Evolutionary conservation across 768 basidiomycete species (phyloP).

Genomic region (Podaxis sp.): DNA sequence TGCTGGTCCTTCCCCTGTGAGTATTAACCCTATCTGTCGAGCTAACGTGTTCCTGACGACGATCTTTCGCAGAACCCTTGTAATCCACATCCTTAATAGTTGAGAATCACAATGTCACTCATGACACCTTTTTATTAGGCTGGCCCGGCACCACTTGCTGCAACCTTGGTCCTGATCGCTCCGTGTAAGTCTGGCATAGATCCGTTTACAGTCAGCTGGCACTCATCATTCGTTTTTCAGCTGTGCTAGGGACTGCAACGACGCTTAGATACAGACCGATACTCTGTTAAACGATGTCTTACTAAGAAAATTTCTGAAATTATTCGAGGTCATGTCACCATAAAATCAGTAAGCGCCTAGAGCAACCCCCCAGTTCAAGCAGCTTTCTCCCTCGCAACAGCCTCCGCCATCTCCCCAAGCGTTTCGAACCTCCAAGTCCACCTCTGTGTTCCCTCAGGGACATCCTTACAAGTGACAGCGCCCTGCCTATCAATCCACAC

Average conservation of each 20-base stretch:
- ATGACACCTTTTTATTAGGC: slow-evolving; percentile 14
- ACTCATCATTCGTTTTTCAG: not conserved
- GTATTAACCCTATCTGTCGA: not conserved
- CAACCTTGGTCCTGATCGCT: slow-evolving; percentile 20
- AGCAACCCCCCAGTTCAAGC: not conserved
- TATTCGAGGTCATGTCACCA: no score
- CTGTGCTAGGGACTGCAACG: slow-evolving; percentile 1
- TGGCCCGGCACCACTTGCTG: slow-evolving; percentile 24
- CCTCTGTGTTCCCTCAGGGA: slow-evolving; percentile 27
- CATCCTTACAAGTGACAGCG: slow-evolving; percentile 42
- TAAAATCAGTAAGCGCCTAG: not conserved
- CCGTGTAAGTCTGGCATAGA: slow-evolving; percentile 15
- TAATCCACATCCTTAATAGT: not conserved
- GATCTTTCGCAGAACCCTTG: slow-evolving; percentile 3
- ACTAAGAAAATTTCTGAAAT: no score
- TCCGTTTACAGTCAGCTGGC: not conserved
- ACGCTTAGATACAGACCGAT: not conserved
- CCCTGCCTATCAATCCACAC: slow-evolving; percentile 67
- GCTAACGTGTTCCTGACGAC: not conserved
- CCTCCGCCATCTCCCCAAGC: slow-evolving; percentile 58
- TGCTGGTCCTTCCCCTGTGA: slow-evolving; percentile 17
- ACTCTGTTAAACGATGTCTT: no score
- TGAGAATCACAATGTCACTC: not conserved
- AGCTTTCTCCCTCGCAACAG: slow-evolving; percentile 43
- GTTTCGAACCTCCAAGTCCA: slow-evolving; percentile 59